These are phyloP conservation scores for Coffea eugenioides DNA, from an alignment of 257 asterid species.

Conservation along the genomic window DNA sequence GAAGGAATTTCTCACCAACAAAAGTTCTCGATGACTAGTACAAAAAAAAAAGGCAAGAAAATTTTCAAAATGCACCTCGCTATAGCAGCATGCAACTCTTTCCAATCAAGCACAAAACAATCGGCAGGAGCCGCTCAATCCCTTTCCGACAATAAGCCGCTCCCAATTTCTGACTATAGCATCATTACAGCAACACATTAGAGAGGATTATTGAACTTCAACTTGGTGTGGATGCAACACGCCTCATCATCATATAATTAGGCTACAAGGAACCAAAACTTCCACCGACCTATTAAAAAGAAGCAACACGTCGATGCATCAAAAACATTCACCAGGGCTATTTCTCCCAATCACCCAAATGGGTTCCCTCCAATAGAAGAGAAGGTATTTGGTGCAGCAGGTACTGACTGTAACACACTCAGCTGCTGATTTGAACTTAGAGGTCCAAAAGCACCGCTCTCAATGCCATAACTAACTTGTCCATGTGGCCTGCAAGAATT, in stretches of 20 bases:
- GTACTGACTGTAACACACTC: slow-evolving; percentile 53
- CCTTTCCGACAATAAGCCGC: slow-evolving; percentile 9
- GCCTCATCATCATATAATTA: slow-evolving; percentile 14
- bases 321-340: not conserved
- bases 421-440: slow-evolving; percentile 55
- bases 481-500: slow-evolving; percentile 56
- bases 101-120: not conserved
- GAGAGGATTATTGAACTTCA: slow-evolving; percentile 27
- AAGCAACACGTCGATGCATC: slow-evolving; percentile 40
- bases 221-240: slow-evolving; percentile 14
- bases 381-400: slow-evolving; percentile 56
- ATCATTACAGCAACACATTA: slow-evolving; percentile 28
- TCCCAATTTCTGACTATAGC: slow-evolving; percentile 24
- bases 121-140: slow-evolving; percentile 25
- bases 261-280: slow-evolving; percentile 20
- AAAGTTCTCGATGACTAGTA: not conserved
- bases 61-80: slow-evolving; percentile 13
- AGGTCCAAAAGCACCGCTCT: slow-evolving; percentile 52
- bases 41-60: slow-evolving; percentile 18
- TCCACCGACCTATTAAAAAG: slow-evolving; percentile 21
- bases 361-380: slow-evolving; percentile 75
- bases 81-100: not conserved
- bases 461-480: slow-evolving; percentile 42
- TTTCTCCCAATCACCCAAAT: slow-evolving; percentile 51
- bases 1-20: not conserved